Evolutionary conservation across 2,329 filamentous ascomycete species (phyloP).

Genomic region (Colletotrichum limetticola): DNA sequence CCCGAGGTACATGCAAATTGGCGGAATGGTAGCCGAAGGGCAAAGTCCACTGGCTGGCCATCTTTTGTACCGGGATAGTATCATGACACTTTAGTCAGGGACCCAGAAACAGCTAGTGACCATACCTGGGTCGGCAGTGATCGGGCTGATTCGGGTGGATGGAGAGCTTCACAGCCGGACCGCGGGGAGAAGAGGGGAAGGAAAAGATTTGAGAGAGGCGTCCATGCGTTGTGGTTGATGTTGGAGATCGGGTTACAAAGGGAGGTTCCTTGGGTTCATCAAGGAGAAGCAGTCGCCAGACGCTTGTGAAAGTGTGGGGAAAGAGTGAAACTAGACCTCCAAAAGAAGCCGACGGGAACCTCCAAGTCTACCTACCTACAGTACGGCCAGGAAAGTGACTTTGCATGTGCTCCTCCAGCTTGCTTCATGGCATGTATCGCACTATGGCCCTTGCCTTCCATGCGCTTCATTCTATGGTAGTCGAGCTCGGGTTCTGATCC

Average conservation of each 20-base stretch:
- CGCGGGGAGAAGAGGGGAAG: conserved; percentile 27
- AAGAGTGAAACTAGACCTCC: conserved; percentile 31
- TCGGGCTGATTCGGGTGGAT: conserved; percentile 48
- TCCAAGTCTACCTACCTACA: too few relatives aligned
- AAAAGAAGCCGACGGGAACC: background rate
- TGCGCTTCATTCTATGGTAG: background rate
- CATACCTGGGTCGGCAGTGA: conserved; percentile 43
- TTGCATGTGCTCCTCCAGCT: conserved; percentile 30
- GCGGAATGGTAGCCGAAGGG: background rate
- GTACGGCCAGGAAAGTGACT: background rate
- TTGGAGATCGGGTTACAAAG: conserved; percentile 25
- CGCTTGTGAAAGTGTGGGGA: conserved; percentile 46
- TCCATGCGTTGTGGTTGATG: conserved; percentile 14
- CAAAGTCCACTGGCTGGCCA: conserved; percentile 3
- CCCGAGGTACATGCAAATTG: conserved; percentile 21
- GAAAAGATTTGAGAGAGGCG: background rate
- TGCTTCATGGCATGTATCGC: conserved; percentile 13
- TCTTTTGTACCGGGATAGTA: background rate
- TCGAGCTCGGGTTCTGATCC: background rate
- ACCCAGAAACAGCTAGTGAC: conserved; percentile 18
- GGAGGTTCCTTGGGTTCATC: conserved; percentile 4
- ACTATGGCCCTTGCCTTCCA: background rate
- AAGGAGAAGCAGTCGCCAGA: conserved; percentile 2
- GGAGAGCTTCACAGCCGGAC: conserved; percentile 38
- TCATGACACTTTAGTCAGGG: background rate